Evolutionary conservation across 768 basidiomycete genomes (phyloP).

Genomic region (Lactarius vividus): DNA sequence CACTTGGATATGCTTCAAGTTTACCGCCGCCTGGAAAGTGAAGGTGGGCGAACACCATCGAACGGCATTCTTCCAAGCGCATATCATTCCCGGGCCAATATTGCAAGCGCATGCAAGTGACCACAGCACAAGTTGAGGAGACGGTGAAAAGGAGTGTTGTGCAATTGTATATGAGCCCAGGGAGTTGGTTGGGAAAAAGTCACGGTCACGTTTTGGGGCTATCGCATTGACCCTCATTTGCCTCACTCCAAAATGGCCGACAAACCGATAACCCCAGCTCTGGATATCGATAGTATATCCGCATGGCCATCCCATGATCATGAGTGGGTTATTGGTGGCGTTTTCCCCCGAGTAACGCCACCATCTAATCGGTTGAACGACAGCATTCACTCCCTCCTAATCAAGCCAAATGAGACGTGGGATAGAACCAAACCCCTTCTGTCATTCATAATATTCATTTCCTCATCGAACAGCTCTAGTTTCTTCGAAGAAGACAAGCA

Average conservation of each 20-base stretch:
- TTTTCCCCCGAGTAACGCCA: not conserved
- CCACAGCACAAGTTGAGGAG: no score
- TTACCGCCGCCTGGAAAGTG: no score
- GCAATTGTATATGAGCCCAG: no score
- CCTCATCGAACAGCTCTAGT: not conserved
- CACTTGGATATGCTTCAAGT: not conserved
- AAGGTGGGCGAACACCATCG: no score
- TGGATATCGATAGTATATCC: conserved; percentile 1
- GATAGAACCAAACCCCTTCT: not conserved
- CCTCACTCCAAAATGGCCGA: not conserved
- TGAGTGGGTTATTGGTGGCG: not conserved
- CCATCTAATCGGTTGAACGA: not conserved
- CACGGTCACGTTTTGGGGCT: not conserved
- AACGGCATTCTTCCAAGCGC: no score
- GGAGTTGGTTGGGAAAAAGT: not conserved
- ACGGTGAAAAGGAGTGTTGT: no score
- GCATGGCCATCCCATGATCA: conserved; percentile 6
- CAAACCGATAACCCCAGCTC: not conserved
- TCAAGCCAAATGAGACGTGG: conserved; percentile 18
- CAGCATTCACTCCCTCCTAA: conserved; percentile 13
- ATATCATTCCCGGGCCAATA: no score
- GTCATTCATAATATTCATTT: not conserved
- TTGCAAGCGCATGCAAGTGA: no score
- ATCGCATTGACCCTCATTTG: not conserved
- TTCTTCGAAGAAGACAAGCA: conserved; percentile 12